Conservation (phyloP, 2,329 filamentous ascomycete species). For the Immersiporthe knoxdaviesiana region DNA sequence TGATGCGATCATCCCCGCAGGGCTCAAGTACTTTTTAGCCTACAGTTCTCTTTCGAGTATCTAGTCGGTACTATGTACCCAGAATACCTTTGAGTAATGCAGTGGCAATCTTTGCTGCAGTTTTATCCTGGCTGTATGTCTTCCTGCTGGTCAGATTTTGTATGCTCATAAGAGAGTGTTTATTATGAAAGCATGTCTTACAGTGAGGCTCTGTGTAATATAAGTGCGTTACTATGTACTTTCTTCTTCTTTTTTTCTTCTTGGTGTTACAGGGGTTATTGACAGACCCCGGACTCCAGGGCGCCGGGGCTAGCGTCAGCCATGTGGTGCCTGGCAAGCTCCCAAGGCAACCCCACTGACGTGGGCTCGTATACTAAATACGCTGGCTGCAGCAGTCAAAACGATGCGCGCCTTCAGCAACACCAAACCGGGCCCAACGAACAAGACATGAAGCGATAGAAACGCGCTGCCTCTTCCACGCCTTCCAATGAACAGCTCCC, state of each 20-base stretch:
- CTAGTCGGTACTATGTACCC: background rate
- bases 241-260: background rate
- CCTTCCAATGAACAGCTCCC: background rate
- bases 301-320: slow-evolving; percentile 5
- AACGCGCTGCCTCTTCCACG: no score
- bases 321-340: slow-evolving; percentile 9
- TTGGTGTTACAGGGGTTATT: background rate
- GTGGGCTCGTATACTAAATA: background rate
- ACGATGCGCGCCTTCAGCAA: background rate
- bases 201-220: background rate
- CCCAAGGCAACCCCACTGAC: slow-evolving; percentile 12
- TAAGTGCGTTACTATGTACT: background rate
- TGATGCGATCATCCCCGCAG: background rate
- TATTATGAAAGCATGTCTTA: background rate
- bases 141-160: background rate
- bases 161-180: background rate
- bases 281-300: background rate
- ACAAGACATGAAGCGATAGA: background rate
- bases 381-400: background rate
- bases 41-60: background rate
- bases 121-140: background rate
- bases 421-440: background rate
- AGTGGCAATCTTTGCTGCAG: background rate
- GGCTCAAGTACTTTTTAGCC: background rate
- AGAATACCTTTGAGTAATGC: background rate